A percentile compares a stretch with the other conserved stretches of the same genome.
These are phyloP conservation scores for Dimargaris cristalligena DNA, from an alignment of 192 early-diverging fungal genomes.

Conservation along the genomic window DNA sequence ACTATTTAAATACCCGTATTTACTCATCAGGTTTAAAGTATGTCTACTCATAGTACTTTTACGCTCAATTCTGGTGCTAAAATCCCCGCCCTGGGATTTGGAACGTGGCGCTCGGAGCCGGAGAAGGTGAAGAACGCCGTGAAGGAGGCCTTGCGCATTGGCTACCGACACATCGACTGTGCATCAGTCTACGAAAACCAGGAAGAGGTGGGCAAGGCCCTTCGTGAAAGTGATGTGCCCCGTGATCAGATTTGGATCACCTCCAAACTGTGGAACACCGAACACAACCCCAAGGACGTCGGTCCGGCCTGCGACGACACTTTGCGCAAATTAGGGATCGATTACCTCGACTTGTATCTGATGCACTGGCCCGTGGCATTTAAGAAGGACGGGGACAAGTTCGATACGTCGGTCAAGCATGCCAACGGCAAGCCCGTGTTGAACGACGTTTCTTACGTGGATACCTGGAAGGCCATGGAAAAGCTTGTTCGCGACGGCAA, in stretches of 20 bases:
- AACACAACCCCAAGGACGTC: conserved; percentile 32
- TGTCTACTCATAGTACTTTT: conserved; percentile 14
- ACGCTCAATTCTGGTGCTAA: conserved; percentile 32
- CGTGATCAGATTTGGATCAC: conserved; percentile 34
- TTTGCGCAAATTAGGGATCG: conserved; percentile 31
- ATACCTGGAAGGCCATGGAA: conserved; percentile 62
- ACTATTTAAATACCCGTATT: neutral
- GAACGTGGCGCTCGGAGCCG: neutral
- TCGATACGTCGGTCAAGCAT: neutral
- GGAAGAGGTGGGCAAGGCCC: conserved; percentile 38
- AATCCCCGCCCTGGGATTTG: neutral
- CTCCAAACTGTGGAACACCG: conserved; percentile 32
- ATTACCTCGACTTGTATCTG: conserved; percentile 50
- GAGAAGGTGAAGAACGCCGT: conserved; percentile 1
- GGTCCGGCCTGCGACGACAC: conserved; percentile 32
- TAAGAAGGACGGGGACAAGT: conserved; percentile 32
- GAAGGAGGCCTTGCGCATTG: conserved; percentile 14
- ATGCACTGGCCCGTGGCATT: conserved; percentile 38
- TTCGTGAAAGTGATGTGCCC: neutral
- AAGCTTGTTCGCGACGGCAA: conserved; percentile 38
- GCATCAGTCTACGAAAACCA: conserved; percentile 50
- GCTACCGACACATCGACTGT: conserved; percentile 32
- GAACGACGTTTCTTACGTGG: conserved; percentile 31
- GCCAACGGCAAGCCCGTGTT: conserved; percentile 20
- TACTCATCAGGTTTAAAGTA: neutral